These are phyloP conservation scores for Albifimbria verrucaria DNA, from an alignment of 2,329 filamentous ascomycete species.

Conservation along the genomic window DNA sequence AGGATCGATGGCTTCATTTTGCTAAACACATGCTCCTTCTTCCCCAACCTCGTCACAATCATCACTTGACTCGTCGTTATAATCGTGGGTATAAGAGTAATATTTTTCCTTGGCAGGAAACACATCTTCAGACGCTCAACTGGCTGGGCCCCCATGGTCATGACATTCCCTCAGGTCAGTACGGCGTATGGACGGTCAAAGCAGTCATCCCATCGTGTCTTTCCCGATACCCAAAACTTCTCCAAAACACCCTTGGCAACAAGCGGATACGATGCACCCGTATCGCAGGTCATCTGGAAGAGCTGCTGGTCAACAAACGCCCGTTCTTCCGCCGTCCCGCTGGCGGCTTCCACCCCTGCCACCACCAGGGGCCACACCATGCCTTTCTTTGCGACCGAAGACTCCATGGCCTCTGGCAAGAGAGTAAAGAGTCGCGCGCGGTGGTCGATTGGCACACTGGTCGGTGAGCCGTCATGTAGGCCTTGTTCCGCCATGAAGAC, in stretches of 20 bases:
- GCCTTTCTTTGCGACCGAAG: background rate
- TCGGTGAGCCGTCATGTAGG: background rate
- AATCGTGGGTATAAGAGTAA: too few species aligned
- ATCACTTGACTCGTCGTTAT: too few species aligned
- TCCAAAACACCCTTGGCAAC: constrained; percentile 3
- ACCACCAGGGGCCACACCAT: constrained; percentile 2
- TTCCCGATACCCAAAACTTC: constrained; percentile 6
- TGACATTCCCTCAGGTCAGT: background rate
- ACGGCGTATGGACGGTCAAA: constrained; percentile 5
- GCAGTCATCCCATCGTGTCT: constrained; percentile 8
- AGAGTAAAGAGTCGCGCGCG: background rate
- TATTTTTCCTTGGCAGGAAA: too few species aligned
- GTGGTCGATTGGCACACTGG: background rate
- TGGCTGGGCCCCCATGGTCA: too few species aligned
- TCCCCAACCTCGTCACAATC: too few species aligned
- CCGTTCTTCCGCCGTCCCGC: background rate
- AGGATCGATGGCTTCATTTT: too few species aligned
- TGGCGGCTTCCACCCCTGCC: constrained; percentile 2
- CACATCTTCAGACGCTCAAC: too few species aligned
- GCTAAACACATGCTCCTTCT: too few species aligned
- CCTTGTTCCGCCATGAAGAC: background rate
- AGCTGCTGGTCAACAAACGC: background rate
- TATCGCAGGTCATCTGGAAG: background rate
- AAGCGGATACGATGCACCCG: background rate
- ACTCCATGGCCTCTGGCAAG: background rate